Evolutionary conservation across 2,329 filamentous ascomycete species (phyloP).

Genomic region (Ophiostoma tasmaniense): DNA sequence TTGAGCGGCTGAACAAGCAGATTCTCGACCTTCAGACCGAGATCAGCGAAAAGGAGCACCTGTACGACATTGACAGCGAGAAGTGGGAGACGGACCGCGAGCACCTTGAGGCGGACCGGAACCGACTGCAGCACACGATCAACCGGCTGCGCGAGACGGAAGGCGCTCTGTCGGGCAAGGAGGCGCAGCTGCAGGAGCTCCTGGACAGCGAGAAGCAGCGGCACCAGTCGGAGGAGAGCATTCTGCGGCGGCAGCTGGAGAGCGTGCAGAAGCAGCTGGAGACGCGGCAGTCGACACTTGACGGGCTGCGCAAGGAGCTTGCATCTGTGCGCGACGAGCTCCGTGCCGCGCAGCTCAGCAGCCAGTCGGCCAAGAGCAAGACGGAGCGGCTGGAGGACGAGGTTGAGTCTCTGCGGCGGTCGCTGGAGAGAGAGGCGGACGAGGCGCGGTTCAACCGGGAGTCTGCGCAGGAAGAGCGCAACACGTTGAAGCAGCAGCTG

Average conservation of each 20-base stretch:
- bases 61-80: slow-evolving; percentile 62
- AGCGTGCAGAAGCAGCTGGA: slow-evolving; percentile 65
- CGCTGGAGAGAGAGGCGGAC: slow-evolving; percentile 56
- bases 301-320: slow-evolving; percentile 57
- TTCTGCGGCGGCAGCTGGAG: slow-evolving; percentile 64
- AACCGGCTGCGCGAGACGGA: slow-evolving; percentile 61
- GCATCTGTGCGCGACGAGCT: slow-evolving; percentile 60
- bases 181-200: slow-evolving; percentile 57
- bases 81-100: slow-evolving; percentile 62
- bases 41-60: slow-evolving; percentile 59
- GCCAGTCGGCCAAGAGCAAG: slow-evolving; percentile 55
- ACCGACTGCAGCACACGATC: slow-evolving; percentile 61
- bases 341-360: slow-evolving; percentile 56
- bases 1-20: slow-evolving; percentile 47
- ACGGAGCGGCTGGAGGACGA: slow-evolving; percentile 64
- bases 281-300: slow-evolving; percentile 55
- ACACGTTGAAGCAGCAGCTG: slow-evolving; percentile 38
- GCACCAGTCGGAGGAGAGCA: slow-evolving; percentile 61
- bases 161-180: slow-evolving; percentile 58
- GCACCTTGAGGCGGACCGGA: slow-evolving; percentile 55
- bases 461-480: slow-evolving; percentile 38
- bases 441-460: slow-evolving; percentile 43
- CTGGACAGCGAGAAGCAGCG: slow-evolving; percentile 64
- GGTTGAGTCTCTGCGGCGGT: slow-evolving; percentile 62
- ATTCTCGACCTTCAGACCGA: slow-evolving; percentile 56